A percentile compares a stretch with the other conserved stretches of the same genome.
Evolutionary conservation across 352 stramenopile species (phyloP).

Genomic region (Globisporangium nodosum): DNA sequence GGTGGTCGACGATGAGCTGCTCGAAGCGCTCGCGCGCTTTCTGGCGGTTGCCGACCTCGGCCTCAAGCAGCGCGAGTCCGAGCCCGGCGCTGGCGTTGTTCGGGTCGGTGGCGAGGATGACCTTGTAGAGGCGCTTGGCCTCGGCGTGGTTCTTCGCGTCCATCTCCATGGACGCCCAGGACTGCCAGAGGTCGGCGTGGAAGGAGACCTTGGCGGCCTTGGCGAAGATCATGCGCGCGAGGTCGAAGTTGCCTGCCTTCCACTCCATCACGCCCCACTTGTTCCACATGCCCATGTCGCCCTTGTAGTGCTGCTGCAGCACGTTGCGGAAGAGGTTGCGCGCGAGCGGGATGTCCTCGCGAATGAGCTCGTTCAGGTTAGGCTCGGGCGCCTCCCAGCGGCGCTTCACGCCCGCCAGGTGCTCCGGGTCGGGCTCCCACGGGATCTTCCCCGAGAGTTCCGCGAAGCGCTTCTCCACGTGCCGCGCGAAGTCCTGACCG

Average conservation of each 20-base stretch:
- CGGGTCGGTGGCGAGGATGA: constrained; percentile 77
- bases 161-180: constrained; percentile 83
- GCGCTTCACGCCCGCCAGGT: constrained; percentile 51
- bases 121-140: constrained; percentile 73
- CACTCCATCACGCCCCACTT: constrained; percentile 89
- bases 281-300: constrained; percentile 90
- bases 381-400: constrained; percentile 51
- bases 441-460: constrained; percentile 68
- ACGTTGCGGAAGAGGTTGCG: constrained; percentile 76
- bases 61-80: constrained; percentile 65
- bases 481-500: constrained; percentile 55
- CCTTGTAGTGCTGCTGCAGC: constrained; percentile 69
- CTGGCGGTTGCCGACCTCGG: constrained; percentile 44
- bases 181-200: constrained; percentile 71
- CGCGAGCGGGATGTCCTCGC: constrained; percentile 64
- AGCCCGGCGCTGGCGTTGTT: constrained; percentile 63
- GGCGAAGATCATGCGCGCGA: constrained; percentile 82
- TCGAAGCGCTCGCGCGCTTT: constrained; percentile 59
- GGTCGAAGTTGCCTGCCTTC: constrained; percentile 76
- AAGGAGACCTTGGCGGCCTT: constrained; percentile 76
- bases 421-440: constrained; percentile 64
- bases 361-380: constrained; percentile 78
- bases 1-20: constrained; percentile 40
- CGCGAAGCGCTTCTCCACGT: constrained; percentile 76
- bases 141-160: constrained; percentile 69